Conservation (phyloP, 2,329 filamentous ascomycete genomes). For the Diaporthe longicolla region DNA sequence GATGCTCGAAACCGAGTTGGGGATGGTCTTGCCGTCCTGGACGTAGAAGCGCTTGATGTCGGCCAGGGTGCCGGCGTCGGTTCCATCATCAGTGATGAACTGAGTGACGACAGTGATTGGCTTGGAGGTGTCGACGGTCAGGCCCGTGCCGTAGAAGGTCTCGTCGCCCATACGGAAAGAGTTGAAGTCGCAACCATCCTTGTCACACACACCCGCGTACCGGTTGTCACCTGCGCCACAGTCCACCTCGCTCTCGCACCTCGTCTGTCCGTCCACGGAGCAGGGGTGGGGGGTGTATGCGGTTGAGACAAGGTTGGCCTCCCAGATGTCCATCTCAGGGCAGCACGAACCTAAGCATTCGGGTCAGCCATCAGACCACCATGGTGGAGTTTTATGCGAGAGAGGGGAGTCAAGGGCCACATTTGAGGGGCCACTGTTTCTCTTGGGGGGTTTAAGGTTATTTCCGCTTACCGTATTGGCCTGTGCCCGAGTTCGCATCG, state of each 20-base stretch:
- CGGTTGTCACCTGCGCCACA: conserved; percentile 66
- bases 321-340: conserved; percentile 63
- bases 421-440: no score
- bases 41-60: conserved; percentile 71
- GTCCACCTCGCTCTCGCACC: conserved; percentile 60
- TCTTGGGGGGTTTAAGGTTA: no score
- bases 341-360: not conserved
- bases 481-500: not conserved
- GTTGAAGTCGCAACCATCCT: conserved; percentile 76
- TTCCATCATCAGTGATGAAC: conserved; percentile 59
- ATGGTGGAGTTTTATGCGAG: no score
- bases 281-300: conserved; percentile 73
- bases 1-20: conserved; percentile 58
- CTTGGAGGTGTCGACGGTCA: conserved; percentile 66
- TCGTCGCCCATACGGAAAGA: conserved; percentile 70
- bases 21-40: conserved; percentile 67
- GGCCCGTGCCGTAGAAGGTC: conserved; percentile 68
- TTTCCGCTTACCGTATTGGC: no score
- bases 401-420: no score
- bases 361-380: no score
- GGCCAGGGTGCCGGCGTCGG: conserved; percentile 62
- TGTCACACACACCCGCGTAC: conserved; percentile 72
- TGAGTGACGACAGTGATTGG: conserved; percentile 72
- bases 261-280: conserved; percentile 56
- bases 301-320: conserved; percentile 73